Evolutionary conservation across 345 rosid genomes (phyloP).

Genomic region (Nephelium lappaceum): DNA sequence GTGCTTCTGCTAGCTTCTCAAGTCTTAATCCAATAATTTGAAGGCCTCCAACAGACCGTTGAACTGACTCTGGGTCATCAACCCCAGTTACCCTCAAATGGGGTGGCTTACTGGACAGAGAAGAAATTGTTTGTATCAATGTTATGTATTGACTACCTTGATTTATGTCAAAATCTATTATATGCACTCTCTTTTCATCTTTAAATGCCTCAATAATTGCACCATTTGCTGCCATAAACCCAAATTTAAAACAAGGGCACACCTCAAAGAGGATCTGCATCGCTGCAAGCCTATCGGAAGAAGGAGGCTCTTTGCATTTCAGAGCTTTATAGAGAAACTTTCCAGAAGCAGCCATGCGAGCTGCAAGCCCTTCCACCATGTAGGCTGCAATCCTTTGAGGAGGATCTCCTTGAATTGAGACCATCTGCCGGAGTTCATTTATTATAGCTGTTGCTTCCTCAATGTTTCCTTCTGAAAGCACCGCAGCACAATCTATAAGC

Average conservation of each 20-base stretch:
- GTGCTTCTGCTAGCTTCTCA: conserved; percentile 67
- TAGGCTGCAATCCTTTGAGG: conserved; percentile 93
- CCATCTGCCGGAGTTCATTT: conserved; percentile 71
- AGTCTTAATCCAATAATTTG: conserved; percentile 79
- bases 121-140: conserved; percentile 68
- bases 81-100: conserved; percentile 82
- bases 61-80: conserved; percentile 97
- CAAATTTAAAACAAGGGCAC: conserved; percentile 97
- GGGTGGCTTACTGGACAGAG: conserved; percentile 49
- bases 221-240: conserved; percentile 90
- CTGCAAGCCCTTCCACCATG: conserved; percentile 98
- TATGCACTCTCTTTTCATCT: conserved; percentile 76
- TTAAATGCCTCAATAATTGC: conserved; percentile 76
- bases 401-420: conserved; percentile 95
- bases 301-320: conserved; percentile 98
- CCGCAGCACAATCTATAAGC: conserved; percentile 77
- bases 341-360: conserved; percentile 91
- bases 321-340: conserved; percentile 80
- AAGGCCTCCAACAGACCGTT: conserved; percentile 79
- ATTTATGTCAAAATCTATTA: conserved; percentile 88
- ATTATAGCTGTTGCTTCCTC: conserved; percentile 67
- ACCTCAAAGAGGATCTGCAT: conserved; percentile 98
- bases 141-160: conserved; percentile 97
- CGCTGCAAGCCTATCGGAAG: conserved; percentile 92
- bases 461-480: conserved; percentile 64